Base-by-base conservation (phyloP, 1,139 yeast genomes). In the Sugiyamaella xylanicola region DNA sequence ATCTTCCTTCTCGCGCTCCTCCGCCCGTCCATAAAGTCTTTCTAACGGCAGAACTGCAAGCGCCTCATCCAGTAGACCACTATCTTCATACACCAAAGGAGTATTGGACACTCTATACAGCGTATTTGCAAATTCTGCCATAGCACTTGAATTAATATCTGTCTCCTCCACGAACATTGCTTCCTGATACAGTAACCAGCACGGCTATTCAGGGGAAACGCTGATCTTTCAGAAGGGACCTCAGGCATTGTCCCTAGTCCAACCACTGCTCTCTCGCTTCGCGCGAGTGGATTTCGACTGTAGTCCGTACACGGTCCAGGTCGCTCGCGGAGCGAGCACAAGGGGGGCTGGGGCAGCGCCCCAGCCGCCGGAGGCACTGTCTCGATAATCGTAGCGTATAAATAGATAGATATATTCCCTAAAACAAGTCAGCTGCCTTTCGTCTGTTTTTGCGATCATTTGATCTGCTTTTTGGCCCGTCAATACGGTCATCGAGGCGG, bases 41-140 rank as follows among this genome's bases (percentile, higher is more conserved):
- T 65, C 76, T 7, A 76, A 61, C 2, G 79, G 73, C 29, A 80
- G 60, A 0, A 66, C 62, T 21, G 71, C 77, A 20, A 80, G 61
- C 0, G 81, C 78, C 32, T 55, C 53, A 52, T 74, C 78, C n/a
- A 72, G 62, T 27, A 69, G 59, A 0, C 58, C 70, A 3, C 64
- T 61, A 42, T 70, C 65, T 47, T 75, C 77, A 56, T 75, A 77
- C 1, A 65, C 72, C 49, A 74, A 56, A 0, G 75, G 72, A 13
- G 63, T 61, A 9, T 29, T 48, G 27, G 55, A 39, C 17, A 51
- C 58, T 8, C 48, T 51, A 19, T 40, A 41, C 32, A 55, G 21
- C 2, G 53, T 51, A 20, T 48, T 49, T 4, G 48, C 49, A 35
- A 55, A 46, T 20, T 41, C 53, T 29, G 50, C 29, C 56, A 53